A percentile compares a stretch with the other conserved stretches of the same genome.
These are phyloP conservation scores for Penicillium sp. DNA, from an alignment of 2,329 filamentous ascomycete species.

Conservation along the genomic window DNA sequence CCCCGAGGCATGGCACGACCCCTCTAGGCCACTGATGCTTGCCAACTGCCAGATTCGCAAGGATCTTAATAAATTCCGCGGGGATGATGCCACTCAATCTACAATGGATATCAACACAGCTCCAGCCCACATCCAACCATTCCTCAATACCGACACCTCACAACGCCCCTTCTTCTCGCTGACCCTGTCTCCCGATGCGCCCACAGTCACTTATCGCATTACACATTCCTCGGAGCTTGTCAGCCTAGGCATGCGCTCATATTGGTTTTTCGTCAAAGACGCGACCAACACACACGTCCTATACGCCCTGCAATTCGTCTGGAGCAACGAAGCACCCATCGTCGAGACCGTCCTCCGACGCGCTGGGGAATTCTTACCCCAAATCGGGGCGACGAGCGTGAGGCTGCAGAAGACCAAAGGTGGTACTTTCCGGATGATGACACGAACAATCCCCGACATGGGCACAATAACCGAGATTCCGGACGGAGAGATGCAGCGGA, in stretches of 20 bases:
- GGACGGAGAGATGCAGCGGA: conserved; percentile 13
- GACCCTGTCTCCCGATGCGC: background rate
- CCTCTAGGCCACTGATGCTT: background rate
- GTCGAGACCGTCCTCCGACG: conserved; percentile 18
- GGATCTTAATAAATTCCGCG: background rate
- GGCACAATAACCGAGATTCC: conserved; percentile 15
- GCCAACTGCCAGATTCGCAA: conserved; percentile 2
- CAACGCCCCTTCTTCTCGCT: conserved; percentile 3
- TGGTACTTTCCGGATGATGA: conserved; percentile 16
- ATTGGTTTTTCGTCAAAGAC: conserved; percentile 24
- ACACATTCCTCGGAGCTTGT: conserved; percentile 19
- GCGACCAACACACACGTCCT: conserved; percentile 17
- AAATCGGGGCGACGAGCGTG: conserved; percentile 16
- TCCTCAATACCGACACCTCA: background rate
- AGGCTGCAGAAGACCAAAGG: conserved; percentile 14
- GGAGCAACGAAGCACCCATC: conserved; percentile 18
- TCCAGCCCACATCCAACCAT: background rate
- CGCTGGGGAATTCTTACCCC: conserved; percentile 18
- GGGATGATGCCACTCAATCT: background rate
- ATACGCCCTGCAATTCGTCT: conserved; percentile 19
- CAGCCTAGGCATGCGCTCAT: conserved; percentile 13
- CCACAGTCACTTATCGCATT: conserved; percentile 16
- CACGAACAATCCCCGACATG: conserved; percentile 14
- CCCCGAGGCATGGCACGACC: background rate
- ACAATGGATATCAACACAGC: background rate